These are phyloP conservation scores for Serendipita sp. DNA, from an alignment of 768 basidiomycete genomes.

Conservation along the genomic window DNA sequence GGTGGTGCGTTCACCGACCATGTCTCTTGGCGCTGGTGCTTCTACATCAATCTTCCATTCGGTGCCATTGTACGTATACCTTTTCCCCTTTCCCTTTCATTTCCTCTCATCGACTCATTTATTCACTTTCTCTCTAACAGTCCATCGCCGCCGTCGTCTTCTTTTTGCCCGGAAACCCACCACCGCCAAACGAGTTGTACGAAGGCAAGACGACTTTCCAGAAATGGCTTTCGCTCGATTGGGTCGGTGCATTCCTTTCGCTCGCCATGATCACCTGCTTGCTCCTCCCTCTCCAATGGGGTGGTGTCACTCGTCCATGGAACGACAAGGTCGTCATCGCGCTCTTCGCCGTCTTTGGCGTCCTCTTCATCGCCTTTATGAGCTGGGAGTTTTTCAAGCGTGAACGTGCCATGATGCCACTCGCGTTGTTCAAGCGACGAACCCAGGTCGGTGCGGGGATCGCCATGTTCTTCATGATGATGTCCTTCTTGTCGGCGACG, in stretches of 20 bases:
- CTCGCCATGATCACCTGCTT: slow-evolving; percentile 24
- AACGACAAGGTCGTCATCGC: slow-evolving; percentile 22
- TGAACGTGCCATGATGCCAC: slow-evolving; percentile 24
- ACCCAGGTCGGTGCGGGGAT: slow-evolving; percentile 17
- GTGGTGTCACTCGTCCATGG: slow-evolving; percentile 32
- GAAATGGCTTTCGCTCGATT: slow-evolving; percentile 22
- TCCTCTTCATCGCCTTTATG: slow-evolving; percentile 20
- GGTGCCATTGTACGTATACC: not conserved
- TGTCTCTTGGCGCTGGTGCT: slow-evolving; percentile 27
- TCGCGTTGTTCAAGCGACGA: slow-evolving; percentile 19
- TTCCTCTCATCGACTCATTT: not conserved
- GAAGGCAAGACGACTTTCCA: slow-evolving; percentile 7
- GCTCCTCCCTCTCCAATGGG: slow-evolving; percentile 32
- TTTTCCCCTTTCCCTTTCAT: not conserved
- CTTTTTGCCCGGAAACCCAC: not conserved
- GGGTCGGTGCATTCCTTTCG: slow-evolving; percentile 25
- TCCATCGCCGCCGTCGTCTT: not conserved
- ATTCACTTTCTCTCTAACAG: not conserved
- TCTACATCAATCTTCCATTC: slow-evolving; percentile 8
- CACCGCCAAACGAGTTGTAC: not conserved
- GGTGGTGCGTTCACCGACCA: slow-evolving; percentile 20
- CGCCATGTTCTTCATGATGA: slow-evolving; percentile 16
- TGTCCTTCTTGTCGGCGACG: not conserved
- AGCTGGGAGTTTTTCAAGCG: slow-evolving; percentile 21
- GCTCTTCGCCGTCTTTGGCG: slow-evolving; percentile 15